Base-by-base conservation (phyloP, 352 stramenopile genomes). In the Thraustochytrium striatum region DNA sequence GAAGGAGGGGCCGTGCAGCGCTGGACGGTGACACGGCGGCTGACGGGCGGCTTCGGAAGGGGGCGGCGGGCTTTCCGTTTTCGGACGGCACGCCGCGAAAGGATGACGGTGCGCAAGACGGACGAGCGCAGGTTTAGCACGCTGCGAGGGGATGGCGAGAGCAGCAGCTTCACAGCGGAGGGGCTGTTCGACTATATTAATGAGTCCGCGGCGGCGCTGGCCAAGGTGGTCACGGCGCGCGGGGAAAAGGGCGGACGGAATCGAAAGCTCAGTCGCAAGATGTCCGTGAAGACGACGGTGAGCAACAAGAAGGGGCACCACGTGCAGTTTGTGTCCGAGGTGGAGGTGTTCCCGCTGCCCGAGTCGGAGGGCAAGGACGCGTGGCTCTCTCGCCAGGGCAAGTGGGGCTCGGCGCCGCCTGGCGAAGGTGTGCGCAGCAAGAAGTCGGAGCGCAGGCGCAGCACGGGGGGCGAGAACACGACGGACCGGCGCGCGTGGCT, bases 161-260 rank as follows among this genome's bases (percentile, higher is more conserved):
- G 16, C 47, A 73, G 35, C 32, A 61, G 39, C 44, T 75, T 75
- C 50, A 75, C 65, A 28, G 50, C 41, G 21, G 65, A 75, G 41
- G 52, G 65, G 13, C 65, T 75, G 19, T 75, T 75, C 25, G 65
- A 75, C 39, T 75, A 75, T 43, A 75, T 75, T n/a, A 75, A 75
- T 41, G 65, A 75, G 52, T 75, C 65, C 16, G 65, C 65, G 19
- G 65, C 65, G 11, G 33, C 65, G 44, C 50, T 75, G 35, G 65
- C 65, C 13, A 30, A 38, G 19, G 65, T 75, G 21, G 35, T 75
- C 19, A 25, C 65, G 43, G 19, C 21, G 36, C 41, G 61, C n/a
- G 33, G 30, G 19, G 65, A 61, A 3, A 19, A 43, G 32, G 11
- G 7, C 25, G 52, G 35, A 16, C 65, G 35, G 8, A 5, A 39